phyloP scores from a whole-genome alignment of 1,284 basidiomycete species.

The Fomitiporia mediterranea region DNA sequence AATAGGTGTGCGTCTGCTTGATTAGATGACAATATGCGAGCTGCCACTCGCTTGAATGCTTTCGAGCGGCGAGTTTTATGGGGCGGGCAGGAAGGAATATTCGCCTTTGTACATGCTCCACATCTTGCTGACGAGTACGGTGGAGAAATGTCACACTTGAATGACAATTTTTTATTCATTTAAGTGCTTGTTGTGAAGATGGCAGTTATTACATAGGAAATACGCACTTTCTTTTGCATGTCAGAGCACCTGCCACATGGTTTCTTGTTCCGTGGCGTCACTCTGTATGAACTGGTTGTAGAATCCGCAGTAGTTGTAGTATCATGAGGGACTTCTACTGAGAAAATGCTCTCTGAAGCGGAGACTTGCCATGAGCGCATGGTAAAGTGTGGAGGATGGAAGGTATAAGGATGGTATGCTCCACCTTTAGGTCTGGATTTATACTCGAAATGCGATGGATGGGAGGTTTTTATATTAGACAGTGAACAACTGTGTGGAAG shows the following conservation, averaged over 20 bases:
- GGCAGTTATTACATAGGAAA: neutral
- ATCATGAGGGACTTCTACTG: neutral
- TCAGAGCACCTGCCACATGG: constrained; percentile 14
- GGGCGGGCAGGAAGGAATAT: too few relatives aligned
- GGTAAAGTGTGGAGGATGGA: too few relatives aligned
- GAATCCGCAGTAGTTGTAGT: neutral
- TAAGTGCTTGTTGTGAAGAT: neutral
- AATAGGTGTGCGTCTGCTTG: too few relatives aligned
- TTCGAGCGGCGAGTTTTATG: too few relatives aligned
- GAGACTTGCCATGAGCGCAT: constrained; percentile 3
- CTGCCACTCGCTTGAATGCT: too few relatives aligned
- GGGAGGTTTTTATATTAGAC: too few relatives aligned
- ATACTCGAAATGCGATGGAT: too few relatives aligned
- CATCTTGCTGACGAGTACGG: constrained; percentile 5
- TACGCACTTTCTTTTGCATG: constrained; percentile 8
- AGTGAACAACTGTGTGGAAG: too few relatives aligned
- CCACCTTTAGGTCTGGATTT: too few relatives aligned
- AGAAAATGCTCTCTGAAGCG: constrained; percentile 7
- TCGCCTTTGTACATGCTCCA: constrained; percentile 2
- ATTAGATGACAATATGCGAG: too few relatives aligned
- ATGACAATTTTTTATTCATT: neutral
- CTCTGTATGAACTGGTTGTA: too few relatives aligned
- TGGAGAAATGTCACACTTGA: constrained; percentile 5
- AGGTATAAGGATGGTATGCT: too few relatives aligned
- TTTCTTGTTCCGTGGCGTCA: constrained; percentile 5